A percentile compares a stretch with the other conserved stretches of the same genome.
These are phyloP conservation scores for Kluyveromyces sp. DNA, from an alignment of 1,139 yeast genomes.

Conservation along the genomic window DNA sequence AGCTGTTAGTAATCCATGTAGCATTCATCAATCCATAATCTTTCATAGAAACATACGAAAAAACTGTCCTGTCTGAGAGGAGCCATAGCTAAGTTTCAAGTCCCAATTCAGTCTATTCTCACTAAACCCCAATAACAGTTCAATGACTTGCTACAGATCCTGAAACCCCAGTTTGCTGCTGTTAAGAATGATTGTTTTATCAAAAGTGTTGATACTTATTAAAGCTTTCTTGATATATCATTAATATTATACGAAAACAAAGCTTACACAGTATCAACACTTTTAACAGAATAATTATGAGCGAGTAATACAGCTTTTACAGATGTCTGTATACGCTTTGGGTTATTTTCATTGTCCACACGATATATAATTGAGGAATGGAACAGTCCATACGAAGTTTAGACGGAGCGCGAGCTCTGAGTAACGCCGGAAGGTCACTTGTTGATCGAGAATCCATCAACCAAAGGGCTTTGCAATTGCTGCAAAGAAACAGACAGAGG, in stretches of 20 bases:
- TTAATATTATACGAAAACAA: neutral
- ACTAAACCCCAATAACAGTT: neutral
- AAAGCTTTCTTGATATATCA: neutral
- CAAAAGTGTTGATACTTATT: neutral
- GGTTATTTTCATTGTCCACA: no score
- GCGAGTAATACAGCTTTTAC: neutral
- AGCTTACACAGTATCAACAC: neutral
- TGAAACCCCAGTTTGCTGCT: no score
- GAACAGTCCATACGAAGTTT: slow-evolving; percentile 15
- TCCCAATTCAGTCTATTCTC: neutral
- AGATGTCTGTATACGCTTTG: no score
- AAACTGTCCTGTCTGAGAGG: slow-evolving; percentile 42
- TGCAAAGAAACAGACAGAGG: slow-evolving; percentile 29
- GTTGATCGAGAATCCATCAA: slow-evolving; percentile 24
- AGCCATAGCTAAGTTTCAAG: slow-evolving; percentile 31
- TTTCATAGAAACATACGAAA: slow-evolving; percentile 22
- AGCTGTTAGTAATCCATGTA: slow-evolving; percentile 1
- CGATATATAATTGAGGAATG: slow-evolving; percentile 5
- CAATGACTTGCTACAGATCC: no score
- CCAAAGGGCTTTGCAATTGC: slow-evolving; percentile 24
- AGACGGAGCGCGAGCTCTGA: slow-evolving; percentile 15
- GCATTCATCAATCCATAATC: neutral
- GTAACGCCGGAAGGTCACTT: slow-evolving; percentile 14
- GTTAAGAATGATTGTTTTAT: no score
- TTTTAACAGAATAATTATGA: neutral